Evolutionary conservation across 768 basidiomycete genomes (phyloP), one percentile per base, ranked within the genome.

Genomic region (Favolaschia claudopus): DNA sequence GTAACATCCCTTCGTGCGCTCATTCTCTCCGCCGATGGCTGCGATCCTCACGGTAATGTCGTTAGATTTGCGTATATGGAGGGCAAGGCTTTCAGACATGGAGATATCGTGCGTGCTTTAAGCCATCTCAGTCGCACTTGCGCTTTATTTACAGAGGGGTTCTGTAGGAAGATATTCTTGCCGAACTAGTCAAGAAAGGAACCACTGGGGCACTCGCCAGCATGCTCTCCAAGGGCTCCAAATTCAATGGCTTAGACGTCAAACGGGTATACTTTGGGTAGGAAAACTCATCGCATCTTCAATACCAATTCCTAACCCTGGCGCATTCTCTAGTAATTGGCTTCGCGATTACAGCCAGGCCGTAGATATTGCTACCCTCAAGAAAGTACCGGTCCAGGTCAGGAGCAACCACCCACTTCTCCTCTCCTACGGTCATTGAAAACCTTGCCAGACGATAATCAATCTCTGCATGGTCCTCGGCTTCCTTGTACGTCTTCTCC

Each of bases 391-490:
- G 32, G 70, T 87, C 7, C 89, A 91, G 80, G 89, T 88, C 46
- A 17, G 79, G 65, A n/a, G 13, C 7, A n/a, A 24, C 20, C 38
- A 15, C 24, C n/a, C 24, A 14, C 27, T 24, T 31, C 5, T 32
- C 24, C 33, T 46, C 42, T 43, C 31, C 32, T 34, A 33, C 34
- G 10, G 10, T 49, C 37, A 14, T 39, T 31, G 17, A 19, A 56
- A 60, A 15, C 48, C 46, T 22, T 34, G 47, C 5, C 71, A 93
- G 86, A 93, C 91, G 0, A 95, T 96, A 69, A 75, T 96, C 72
- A 96, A 95, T 69, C 73, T 96, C 25, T 85, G 87, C 76, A 95
- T 95, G 89, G 92, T 84, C 17, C 89, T 96, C 44, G 95, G 96
- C 8, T 98, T 98, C 76, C 74, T 96, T 75, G 92, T 90, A 60